Conservation (phyloP, 352 stramenopile species). For the Pythium plurisporium region DNA sequence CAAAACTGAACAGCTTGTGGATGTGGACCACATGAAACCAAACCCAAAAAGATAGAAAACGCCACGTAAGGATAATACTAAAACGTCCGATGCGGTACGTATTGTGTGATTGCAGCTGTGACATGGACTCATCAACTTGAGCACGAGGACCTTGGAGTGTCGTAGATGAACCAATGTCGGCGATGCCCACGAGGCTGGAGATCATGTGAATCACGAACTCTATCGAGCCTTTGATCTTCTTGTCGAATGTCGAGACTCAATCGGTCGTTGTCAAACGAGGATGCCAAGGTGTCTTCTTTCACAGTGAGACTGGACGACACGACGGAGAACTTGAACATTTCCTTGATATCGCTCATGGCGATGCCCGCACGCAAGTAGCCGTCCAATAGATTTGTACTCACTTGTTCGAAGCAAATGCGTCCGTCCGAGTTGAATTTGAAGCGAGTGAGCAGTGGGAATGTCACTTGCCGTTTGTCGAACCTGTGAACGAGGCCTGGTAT, state of each 20-base stretch:
- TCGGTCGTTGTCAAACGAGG: neutral
- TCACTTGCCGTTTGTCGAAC: constrained; percentile 5
- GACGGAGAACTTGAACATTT: constrained; percentile 6
- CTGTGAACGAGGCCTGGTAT: neutral
- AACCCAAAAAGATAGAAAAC: constrained; percentile 8
- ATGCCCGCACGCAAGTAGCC: constrained; percentile 4
- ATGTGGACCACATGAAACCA: constrained; percentile 9
- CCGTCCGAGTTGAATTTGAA: constrained; percentile 5
- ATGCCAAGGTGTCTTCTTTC: neutral
- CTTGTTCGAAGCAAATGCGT: constrained; percentile 12
- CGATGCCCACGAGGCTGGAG: neutral
- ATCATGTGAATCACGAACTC: too few species aligned
- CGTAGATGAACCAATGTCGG: constrained; percentile 1
- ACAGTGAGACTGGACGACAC: constrained; percentile 11
- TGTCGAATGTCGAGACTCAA: neutral
- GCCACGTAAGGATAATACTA: neutral
- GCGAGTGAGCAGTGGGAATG: constrained; percentile 5
- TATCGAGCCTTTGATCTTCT: neutral
- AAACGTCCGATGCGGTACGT: constrained; percentile 6
- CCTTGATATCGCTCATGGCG: constrained; percentile 1
- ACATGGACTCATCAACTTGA: neutral
- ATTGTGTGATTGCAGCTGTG: neutral
- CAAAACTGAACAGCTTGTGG: constrained; percentile 5
- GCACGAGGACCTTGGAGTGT: neutral
- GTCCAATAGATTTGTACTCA: constrained; percentile 3